These are phyloP conservation scores for Euphorbia celastroides DNA, from an alignment of 441 rosid genomes.

Conservation along the genomic window DNA sequence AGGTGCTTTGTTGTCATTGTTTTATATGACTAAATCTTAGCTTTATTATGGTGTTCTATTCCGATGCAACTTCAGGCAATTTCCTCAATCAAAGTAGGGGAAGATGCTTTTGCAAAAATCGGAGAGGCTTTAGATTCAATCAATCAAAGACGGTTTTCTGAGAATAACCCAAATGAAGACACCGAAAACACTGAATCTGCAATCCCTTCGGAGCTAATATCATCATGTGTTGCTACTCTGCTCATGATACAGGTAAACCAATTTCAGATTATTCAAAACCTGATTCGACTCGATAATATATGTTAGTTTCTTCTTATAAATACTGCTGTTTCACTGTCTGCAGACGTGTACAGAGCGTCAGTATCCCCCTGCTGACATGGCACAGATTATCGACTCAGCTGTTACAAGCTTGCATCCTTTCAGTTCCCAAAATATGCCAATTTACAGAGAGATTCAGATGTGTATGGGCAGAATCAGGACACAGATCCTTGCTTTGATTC, in stretches of 20 bases:
- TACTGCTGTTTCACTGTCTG: slow-evolving; percentile 16
- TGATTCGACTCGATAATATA: no score
- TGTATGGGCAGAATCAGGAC: slow-evolving; percentile 97
- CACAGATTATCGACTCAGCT: slow-evolving; percentile 80
- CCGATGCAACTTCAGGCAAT: slow-evolving; percentile 49
- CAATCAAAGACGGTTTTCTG: not conserved
- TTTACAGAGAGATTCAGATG: slow-evolving; percentile 82
- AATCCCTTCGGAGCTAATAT: slow-evolving; percentile 69
- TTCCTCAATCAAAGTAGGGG: slow-evolving; percentile 67
- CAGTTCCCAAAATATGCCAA: slow-evolving; percentile 69
- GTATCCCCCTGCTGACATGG: slow-evolving; percentile 83
- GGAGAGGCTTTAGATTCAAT: slow-evolving; percentile 47
- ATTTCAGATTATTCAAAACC: slow-evolving; percentile 8
- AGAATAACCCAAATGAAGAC: slow-evolving; percentile 28
- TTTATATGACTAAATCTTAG: not conserved
- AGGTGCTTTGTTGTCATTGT: not conserved
- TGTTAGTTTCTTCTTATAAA: not conserved
- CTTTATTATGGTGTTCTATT: not conserved
- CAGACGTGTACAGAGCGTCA: slow-evolving; percentile 92
- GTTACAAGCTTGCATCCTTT: slow-evolving; percentile 75
- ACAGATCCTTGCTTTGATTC: slow-evolving; percentile 84
- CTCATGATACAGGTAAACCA: slow-evolving; percentile 76
- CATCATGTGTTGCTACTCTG: slow-evolving; percentile 83
- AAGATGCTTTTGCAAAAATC: slow-evolving; percentile 57
- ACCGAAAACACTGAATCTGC: slow-evolving; percentile 37